These are phyloP conservation scores for Orbilia blumenaviensis DNA, from an alignment of 2,329 filamentous ascomycete genomes.

Conservation along the genomic window DNA sequence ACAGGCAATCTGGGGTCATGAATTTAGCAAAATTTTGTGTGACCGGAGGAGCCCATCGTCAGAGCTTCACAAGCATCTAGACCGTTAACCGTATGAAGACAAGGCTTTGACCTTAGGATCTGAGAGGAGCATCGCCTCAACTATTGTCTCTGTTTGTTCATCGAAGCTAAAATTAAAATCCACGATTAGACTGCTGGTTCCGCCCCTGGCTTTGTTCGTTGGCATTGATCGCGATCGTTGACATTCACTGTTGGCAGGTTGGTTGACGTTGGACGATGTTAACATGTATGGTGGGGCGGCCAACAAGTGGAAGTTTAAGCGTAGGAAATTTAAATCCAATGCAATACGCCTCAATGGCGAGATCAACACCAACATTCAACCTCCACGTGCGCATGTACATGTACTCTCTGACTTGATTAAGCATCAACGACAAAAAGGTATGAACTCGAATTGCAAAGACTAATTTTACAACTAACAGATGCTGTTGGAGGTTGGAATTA, in stretches of 20 bases:
- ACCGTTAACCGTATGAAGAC: background rate
- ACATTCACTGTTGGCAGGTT: background rate
- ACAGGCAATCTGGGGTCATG: background rate
- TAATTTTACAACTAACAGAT: background rate
- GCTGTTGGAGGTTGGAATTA: background rate
- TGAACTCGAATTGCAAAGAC: background rate
- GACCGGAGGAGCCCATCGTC: slow-evolving; percentile 4
- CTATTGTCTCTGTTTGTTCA: background rate
- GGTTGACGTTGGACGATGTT: background rate
- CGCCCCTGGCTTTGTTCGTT: background rate
- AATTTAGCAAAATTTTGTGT: slow-evolving; percentile 2
- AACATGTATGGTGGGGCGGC: background rate
- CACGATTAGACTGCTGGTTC: too few species aligned
- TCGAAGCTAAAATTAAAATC: slow-evolving; percentile 2
- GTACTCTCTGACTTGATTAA: too few species aligned
- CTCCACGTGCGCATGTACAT: background rate
- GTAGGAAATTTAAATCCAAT: background rate
- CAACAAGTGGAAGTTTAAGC: background rate
- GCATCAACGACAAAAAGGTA: background rate
- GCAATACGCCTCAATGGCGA: background rate
- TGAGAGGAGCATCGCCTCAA: background rate
- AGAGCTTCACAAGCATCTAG: slow-evolving; percentile 6
- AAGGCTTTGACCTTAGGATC: background rate
- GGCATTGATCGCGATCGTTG: background rate
- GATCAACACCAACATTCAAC: background rate